Conservation (phyloP, 768 basidiomycete species). For the Russula sp. region DNA sequence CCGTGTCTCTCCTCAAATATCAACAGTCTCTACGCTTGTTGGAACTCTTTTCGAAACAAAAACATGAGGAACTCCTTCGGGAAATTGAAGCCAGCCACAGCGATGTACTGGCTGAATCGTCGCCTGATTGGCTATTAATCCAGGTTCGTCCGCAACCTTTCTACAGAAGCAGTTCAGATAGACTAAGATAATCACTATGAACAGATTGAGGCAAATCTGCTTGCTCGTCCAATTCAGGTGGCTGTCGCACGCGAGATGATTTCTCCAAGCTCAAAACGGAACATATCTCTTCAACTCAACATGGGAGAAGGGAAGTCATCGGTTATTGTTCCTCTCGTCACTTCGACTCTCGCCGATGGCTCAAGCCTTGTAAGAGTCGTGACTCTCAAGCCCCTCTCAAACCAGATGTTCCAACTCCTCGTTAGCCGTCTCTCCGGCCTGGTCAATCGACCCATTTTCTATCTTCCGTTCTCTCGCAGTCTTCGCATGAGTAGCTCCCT, state of each 20-base stretch:
- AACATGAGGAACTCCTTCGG: background rate
- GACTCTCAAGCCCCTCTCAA: conserved; percentile 39
- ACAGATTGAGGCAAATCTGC: conserved; percentile 42
- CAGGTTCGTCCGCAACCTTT: background rate
- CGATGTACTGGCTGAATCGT: background rate
- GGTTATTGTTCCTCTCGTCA: conserved; percentile 43
- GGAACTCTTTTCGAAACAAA: background rate
- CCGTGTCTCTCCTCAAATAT: background rate
- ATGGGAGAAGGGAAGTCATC: conserved; percentile 54
- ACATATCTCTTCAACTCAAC: conserved; percentile 43
- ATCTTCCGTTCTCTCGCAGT: conserved; percentile 43
- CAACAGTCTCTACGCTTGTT: conserved; percentile 7
- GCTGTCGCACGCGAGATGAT: conserved; percentile 42
- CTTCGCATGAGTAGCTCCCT: conserved; percentile 23
- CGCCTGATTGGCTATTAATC: conserved; percentile 12
- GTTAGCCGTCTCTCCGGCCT: conserved; percentile 38
- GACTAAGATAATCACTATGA: background rate
- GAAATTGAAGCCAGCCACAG: background rate
- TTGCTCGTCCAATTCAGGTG: conserved; percentile 37
- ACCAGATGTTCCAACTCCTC: conserved; percentile 44
- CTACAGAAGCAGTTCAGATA: background rate
- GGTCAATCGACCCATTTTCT: conserved; percentile 40
- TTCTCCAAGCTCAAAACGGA: conserved; percentile 30
- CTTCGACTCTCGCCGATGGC: conserved; percentile 36
- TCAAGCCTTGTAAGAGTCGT: conserved; percentile 40